phyloP scores from a whole-genome alignment of 305 asterid species.

The Fraxinus baroniana region DNA sequence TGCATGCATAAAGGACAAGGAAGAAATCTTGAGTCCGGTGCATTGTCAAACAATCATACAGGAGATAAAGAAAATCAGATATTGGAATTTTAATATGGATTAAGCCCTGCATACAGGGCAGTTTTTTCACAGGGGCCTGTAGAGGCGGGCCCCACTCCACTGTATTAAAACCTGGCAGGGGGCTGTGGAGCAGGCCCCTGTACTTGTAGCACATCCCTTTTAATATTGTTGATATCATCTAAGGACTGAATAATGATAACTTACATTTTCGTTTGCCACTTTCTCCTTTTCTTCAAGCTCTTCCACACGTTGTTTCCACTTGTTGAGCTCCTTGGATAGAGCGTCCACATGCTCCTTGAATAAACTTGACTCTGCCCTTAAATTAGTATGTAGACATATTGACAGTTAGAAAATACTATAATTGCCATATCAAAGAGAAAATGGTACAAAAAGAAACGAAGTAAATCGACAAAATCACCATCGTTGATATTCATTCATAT shows the following conservation, averaged over 20 bases:
- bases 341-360: slow-evolving; percentile 70
- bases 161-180: too few species aligned
- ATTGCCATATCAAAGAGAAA: neutral
- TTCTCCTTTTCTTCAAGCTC: slow-evolving; percentile 92
- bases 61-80: neutral
- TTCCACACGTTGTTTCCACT: slow-evolving; percentile 70
- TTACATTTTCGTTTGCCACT: slow-evolving; percentile 92
- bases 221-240: slow-evolving; percentile 16
- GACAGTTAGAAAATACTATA: slow-evolving; percentile 23
- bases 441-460: neutral
- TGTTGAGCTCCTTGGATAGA: slow-evolving; percentile 77
- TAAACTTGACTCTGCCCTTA: slow-evolving; percentile 81
- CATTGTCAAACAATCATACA: slow-evolving; percentile 16
- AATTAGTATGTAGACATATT: slow-evolving; percentile 37
- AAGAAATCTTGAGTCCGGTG: neutral
- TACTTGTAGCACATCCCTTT: too few species aligned
- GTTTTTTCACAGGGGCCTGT: too few species aligned
- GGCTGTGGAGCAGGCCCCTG: too few species aligned
- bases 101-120: too few species aligned
- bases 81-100: neutral
- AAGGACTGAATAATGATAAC: slow-evolving; percentile 24
- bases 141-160: too few species aligned
- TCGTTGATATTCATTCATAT: neutral
- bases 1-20: neutral
- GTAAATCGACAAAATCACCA: neutral